Percentiles rank a stretch among this genome's conserved stretches.
These are phyloP conservation scores for Wickerhamomyces sydowiorum DNA, from an alignment of 805 yeast genomes.

Conservation along the genomic window DNA sequence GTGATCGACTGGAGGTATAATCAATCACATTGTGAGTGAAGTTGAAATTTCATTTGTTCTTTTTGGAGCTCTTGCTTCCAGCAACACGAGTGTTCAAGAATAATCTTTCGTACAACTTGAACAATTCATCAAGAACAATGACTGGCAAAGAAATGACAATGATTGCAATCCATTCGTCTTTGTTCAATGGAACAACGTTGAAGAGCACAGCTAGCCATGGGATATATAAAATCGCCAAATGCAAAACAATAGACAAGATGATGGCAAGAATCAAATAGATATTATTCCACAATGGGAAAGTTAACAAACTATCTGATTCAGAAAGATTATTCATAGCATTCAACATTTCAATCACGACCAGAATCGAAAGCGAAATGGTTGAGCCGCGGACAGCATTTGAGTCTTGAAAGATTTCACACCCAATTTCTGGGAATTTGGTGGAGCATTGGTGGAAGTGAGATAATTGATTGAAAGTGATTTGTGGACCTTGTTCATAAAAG, in stretches of 20 bases:
- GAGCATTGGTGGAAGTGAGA: constrained; percentile 31
- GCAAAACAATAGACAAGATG: constrained; percentile 28
- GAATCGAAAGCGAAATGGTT: constrained; percentile 32
- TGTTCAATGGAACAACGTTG: constrained; percentile 26
- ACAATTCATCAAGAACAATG: constrained; percentile 30
- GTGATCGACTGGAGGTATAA: neutral
- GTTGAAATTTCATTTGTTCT: neutral
- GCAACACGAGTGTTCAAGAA: constrained; percentile 10
- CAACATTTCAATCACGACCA: constrained; percentile 36
- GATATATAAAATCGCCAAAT: constrained; percentile 27
- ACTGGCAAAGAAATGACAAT: constrained; percentile 30
- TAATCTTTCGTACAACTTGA: constrained; percentile 29
- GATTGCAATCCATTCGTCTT: constrained; percentile 31
- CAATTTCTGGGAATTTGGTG: constrained; percentile 24
- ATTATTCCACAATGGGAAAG: constrained; percentile 34
- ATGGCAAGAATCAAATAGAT: constrained; percentile 32
- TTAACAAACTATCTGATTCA: constrained; percentile 30
- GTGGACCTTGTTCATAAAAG: constrained; percentile 29
- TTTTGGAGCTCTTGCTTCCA: neutral
- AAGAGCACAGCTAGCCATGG: constrained; percentile 29
- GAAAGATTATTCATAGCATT: constrained; percentile 34
- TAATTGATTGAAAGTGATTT: constrained; percentile 26
- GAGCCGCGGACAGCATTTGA: constrained; percentile 25
- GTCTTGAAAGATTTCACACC: constrained; percentile 28
- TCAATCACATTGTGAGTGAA: too few relatives aligned